Evolutionary conservation across 2,329 filamentous ascomycete species (phyloP).

Genomic region (Tolypocladium ovalisporum): DNA sequence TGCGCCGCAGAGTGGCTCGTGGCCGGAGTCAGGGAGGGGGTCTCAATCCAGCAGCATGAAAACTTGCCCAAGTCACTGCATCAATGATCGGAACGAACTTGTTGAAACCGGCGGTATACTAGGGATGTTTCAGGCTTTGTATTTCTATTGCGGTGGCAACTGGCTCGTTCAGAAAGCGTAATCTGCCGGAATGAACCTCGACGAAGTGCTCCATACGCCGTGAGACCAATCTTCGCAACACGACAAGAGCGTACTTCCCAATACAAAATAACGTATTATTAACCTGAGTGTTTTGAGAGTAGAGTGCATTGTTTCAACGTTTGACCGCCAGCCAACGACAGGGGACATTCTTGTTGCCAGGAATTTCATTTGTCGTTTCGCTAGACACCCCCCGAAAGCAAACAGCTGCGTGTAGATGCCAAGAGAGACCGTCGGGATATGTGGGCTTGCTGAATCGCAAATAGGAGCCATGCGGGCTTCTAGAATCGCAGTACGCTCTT

Average conservation of each 20-base stretch:
- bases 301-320: neutral
- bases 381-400: neutral
- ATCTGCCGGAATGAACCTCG: neutral
- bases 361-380: neutral
- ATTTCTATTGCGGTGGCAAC: neutral
- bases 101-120: neutral
- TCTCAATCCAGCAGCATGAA: neutral
- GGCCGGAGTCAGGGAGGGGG: neutral
- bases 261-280: neutral
- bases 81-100: neutral
- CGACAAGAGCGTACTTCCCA: neutral
- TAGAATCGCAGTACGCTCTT: neutral
- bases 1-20: slow-evolving; percentile 21
- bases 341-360: neutral
- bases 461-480: neutral
- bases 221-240: neutral
- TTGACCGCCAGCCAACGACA: no score
- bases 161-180: neutral
- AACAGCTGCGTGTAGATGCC: neutral
- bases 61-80: neutral
- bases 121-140: no score
- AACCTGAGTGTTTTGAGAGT: neutral
- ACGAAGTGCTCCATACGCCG: neutral
- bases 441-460: neutral
- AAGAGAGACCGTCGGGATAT: neutral